Evolutionary conservation across 148 eudicot species (phyloP).

Genomic region (Silene conica): DNA sequence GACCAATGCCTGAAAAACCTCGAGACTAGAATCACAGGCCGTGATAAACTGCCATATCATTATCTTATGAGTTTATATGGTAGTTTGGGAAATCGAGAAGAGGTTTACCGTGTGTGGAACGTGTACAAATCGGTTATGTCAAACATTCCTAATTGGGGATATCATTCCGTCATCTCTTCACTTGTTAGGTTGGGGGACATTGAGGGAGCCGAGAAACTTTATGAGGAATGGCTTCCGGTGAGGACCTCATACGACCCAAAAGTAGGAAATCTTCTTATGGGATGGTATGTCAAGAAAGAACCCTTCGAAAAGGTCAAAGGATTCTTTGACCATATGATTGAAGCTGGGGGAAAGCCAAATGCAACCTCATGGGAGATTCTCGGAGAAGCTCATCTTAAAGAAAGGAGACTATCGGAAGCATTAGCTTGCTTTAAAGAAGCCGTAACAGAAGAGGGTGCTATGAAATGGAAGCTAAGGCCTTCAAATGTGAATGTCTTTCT

Average conservation of each 20-base stretch:
- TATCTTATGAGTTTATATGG: conserved; percentile 69
- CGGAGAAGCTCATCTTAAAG: conserved; percentile 47
- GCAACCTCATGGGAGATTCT: conserved; percentile 69
- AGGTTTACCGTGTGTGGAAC: conserved; percentile 71
- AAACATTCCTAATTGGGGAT: conserved; percentile 54
- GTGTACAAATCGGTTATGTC: conserved; percentile 47
- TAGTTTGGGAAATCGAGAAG: conserved; percentile 59
- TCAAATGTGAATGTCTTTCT: conserved; percentile 37
- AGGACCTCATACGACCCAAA: conserved; percentile 57
- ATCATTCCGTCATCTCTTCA: conserved; percentile 66
- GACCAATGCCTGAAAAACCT: conserved; percentile 55
- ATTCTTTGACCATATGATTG: conserved; percentile 54
- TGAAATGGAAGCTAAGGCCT: conserved; percentile 64
- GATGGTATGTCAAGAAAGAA: conserved; percentile 55
- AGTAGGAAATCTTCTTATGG: conserved; percentile 62
- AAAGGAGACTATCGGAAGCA: conserved; percentile 52
- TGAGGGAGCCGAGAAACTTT: conserved; percentile 70
- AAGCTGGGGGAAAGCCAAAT: conserved; percentile 58
- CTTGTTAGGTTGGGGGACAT: conserved; percentile 62
- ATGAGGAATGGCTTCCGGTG: conserved; percentile 60
- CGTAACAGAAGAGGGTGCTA: conserved; percentile 31
- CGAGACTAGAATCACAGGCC: conserved; percentile 50
- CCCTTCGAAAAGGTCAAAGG: conserved; percentile 48
- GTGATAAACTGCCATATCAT: conserved; percentile 62
- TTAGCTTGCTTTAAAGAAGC: conserved; percentile 69